A percentile compares a stretch with the other conserved stretches of the same genome.
Evolutionary conservation across 2,329 filamentous ascomycete species (phyloP).

Genomic region (Herpotrichia juniperi): DNA sequence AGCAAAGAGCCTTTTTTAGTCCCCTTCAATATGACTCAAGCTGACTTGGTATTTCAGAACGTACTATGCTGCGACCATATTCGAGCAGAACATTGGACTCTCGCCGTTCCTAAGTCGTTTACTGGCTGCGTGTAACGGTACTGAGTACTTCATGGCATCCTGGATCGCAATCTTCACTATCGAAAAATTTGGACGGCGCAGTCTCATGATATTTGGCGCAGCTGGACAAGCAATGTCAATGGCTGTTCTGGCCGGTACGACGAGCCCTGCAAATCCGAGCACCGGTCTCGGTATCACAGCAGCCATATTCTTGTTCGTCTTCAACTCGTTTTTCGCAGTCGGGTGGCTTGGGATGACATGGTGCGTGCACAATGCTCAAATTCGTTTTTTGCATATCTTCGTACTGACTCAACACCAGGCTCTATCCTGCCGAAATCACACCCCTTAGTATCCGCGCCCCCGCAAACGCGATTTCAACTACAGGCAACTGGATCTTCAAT

Average conservation of each 20-base stretch:
- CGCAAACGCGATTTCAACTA: constrained; percentile 85
- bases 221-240: constrained; percentile 43
- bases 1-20: too few relatives aligned
- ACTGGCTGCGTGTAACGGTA: constrained; percentile 49
- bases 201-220: constrained; percentile 47
- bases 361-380: constrained; percentile 2
- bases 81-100: constrained; percentile 48
- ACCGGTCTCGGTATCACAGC: constrained; percentile 44
- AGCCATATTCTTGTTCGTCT: constrained; percentile 87
- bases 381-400: constrained; percentile 12
- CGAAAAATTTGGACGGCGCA: constrained; percentile 44
- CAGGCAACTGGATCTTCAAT: constrained; percentile 80
- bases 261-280: constrained; percentile 27
- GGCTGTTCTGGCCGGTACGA: constrained; percentile 42
- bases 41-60: not conserved
- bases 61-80: constrained; percentile 51
- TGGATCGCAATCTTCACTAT: constrained; percentile 52
- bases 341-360: constrained; percentile 80
- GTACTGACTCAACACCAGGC: constrained; percentile 22
- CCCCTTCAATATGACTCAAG: too few relatives aligned
- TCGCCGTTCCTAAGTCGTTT: constrained; percentile 42
- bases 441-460: constrained; percentile 86
- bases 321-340: constrained; percentile 88
- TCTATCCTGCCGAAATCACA: constrained; percentile 76
- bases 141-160: constrained; percentile 49